phyloP scores from a whole-genome alignment of 768 basidiomycete genomes.

The Cantharellus cinnabarinus region DNA sequence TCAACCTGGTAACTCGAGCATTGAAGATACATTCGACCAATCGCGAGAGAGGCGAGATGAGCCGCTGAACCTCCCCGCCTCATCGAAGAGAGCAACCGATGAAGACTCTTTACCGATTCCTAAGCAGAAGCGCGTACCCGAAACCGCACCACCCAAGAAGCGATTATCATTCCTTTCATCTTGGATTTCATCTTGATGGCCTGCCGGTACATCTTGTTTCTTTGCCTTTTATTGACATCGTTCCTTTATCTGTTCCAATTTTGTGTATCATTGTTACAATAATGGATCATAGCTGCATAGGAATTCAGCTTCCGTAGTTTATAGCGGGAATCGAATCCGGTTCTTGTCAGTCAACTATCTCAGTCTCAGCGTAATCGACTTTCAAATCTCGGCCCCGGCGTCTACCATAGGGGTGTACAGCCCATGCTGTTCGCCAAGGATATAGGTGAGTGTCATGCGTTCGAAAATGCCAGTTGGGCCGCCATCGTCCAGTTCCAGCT shows the following conservation, averaged over 20 bases:
- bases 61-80: background rate
- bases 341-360: too few species aligned
- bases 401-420: slow-evolving; percentile 29
- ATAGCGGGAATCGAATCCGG: too few species aligned
- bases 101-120: background rate
- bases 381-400: background rate
- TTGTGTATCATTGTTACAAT: too few species aligned
- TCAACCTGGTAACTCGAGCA: background rate
- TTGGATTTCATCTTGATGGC: too few species aligned
- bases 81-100: background rate
- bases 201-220: too few species aligned
- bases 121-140: background rate
- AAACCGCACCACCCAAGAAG: background rate
- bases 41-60: background rate
- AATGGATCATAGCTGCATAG: too few species aligned
- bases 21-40: background rate
- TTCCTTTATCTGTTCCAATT: too few species aligned
- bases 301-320: too few species aligned
- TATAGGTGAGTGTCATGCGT: slow-evolving; percentile 61
- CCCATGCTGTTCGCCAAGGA: slow-evolving; percentile 63
- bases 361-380: too few species aligned
- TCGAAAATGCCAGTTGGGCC: slow-evolving; percentile 37
- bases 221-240: too few species aligned
- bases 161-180: background rate
- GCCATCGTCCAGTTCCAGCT: slow-evolving; percentile 41